These are phyloP conservation scores for Beauveria medogensis DNA, from an alignment of 2,329 filamentous ascomycete species.

Conservation along the genomic window DNA sequence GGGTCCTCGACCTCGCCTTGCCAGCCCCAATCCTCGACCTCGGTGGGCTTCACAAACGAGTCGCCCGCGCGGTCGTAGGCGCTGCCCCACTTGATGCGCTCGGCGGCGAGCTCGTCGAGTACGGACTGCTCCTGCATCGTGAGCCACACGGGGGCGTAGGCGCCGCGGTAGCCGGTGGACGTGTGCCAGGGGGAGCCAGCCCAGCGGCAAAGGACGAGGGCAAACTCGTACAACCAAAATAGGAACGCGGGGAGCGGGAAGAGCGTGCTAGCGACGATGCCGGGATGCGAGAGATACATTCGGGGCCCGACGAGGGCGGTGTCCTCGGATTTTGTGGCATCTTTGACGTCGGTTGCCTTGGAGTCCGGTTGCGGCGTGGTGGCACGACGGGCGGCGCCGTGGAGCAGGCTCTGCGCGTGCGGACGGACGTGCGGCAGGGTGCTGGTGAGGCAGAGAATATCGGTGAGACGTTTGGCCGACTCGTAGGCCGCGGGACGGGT, in stretches of 20 bases:
- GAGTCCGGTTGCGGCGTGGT: conserved; percentile 13
- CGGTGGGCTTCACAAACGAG: conserved; percentile 62
- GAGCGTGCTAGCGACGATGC: conserved; percentile 75
- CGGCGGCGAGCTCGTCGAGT: conserved; percentile 46
- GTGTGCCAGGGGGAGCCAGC: conserved; percentile 86
- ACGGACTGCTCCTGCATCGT: conserved; percentile 58
- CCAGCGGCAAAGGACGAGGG: conserved; percentile 65
- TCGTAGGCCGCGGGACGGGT: conserved; percentile 63
- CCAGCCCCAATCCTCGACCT: conserved; percentile 82
- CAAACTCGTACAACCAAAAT: conserved; percentile 57
- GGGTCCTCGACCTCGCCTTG: conserved; percentile 47
- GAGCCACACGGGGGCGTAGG: conserved; percentile 69
- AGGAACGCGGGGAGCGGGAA: conserved; percentile 66
- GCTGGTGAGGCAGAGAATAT: conserved; percentile 69
- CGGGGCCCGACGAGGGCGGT: conserved; percentile 36
- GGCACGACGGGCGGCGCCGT: conserved; percentile 18
- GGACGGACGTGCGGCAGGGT: conserved; percentile 55
- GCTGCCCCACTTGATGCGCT: conserved; percentile 76
- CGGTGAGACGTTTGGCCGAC: conserved; percentile 77
- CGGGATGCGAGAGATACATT: conserved; percentile 78
- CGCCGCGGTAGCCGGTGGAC: conserved; percentile 66
- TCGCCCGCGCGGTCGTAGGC: conserved; percentile 51
- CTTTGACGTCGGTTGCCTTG: conserved; percentile 12
- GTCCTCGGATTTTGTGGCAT: conserved; percentile 7
- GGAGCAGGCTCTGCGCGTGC: conserved; percentile 49